Base-by-base conservation (phyloP, 352 stramenopile genomes). In the Globisporangium echinulatum region DNA sequence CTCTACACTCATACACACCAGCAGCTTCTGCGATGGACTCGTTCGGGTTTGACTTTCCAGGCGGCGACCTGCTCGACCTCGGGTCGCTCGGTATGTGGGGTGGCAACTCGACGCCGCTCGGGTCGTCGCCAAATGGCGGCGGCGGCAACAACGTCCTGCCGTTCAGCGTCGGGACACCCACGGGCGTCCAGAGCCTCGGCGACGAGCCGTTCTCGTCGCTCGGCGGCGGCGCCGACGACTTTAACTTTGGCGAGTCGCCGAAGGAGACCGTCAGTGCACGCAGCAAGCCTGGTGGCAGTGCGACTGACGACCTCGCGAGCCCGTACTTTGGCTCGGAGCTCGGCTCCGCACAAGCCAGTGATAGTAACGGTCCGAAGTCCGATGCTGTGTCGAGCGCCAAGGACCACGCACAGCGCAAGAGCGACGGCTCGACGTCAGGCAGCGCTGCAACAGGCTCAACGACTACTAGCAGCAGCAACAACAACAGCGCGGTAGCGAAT, bases 111-210 rank as follows among this genome's bases (percentile, higher is more conserved):
- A 85, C 83, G 11, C 75, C 83, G 15, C 74, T 92, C 48, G 76
- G 82, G 40, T 85, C 77, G 50, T 93, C 84, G 7, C 84, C 84
- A 7, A 90, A 84, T 46, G 58, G 59, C 13, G 58, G 59, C 13
- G 62, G 52, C n/a, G 39, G n/a, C n/a, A 57, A 57, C 39, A 39
- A 39, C 17, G 62, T 58, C 1, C 62, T 95, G 36, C 85, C 85
- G 6, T 93, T 95, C 63, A 93, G 82, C 64, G 81, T 95, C 47
- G 85, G 85, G 5, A 95, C 85, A 1, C 85, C 85, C 38, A 93
- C 85, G 37, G 85, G 85, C 50, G 78, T 95, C 7, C 82, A 88
- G 61, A 92, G 83, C 58, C 75, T 95, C 13, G 83, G 82, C 15
- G 84, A 93, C 49, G 82, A 93, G 55, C 72, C 78, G 5, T 93